Base-by-base conservation (phyloP, 116 monocot genomes). In the Thalassia testudinum region DNA sequence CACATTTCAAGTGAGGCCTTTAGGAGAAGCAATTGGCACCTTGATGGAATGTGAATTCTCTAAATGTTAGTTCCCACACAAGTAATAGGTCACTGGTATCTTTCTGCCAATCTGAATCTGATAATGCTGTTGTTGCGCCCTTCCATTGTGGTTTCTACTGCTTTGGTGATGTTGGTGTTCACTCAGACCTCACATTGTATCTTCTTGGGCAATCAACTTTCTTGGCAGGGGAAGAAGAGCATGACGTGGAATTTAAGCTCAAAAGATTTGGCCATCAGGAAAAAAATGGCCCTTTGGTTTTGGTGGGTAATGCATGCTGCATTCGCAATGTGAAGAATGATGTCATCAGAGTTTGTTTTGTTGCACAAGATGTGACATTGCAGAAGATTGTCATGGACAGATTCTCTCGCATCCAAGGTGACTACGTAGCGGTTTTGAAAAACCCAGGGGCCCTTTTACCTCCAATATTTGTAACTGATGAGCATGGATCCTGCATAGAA, bases 401-500 rank as follows among this genome's bases (percentile, higher is more conserved):
- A 26, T 83, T 72, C 56, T 70, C 77, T 26, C 71, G 79, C 25
- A 70, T 83, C 43, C 77, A 83, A 72, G 83, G 80, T 17, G 83
- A 89, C 69, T 89, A 83, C 37, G 62, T 52, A 43, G 62, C 83
- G 0, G 72, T 80, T 53, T 49, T 83, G 27, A 74, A 58, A 53
- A 83, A 77, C 49, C 80, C 89, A 37, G 70, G 47, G 27, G 66
- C 65, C 23, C 77, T 89, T 16, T 74, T 89, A 56, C 89, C 88
- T 50, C 89, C 89, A 7, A 89, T 83, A 60, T 89, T 89, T 53
- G 74, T 83, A 54, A 61, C 70, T n/a, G 50, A 90, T 51, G 85
- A 85, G 59, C 25, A 63, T 49, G 91, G 91, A 38, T 62, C 49
- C 53, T 91, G 85, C 59, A 47, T 61, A 25, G 85, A 91, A 53